Conservation (phyloP, 129 eudicot genomes). For the Escallonia rubra region DNA sequence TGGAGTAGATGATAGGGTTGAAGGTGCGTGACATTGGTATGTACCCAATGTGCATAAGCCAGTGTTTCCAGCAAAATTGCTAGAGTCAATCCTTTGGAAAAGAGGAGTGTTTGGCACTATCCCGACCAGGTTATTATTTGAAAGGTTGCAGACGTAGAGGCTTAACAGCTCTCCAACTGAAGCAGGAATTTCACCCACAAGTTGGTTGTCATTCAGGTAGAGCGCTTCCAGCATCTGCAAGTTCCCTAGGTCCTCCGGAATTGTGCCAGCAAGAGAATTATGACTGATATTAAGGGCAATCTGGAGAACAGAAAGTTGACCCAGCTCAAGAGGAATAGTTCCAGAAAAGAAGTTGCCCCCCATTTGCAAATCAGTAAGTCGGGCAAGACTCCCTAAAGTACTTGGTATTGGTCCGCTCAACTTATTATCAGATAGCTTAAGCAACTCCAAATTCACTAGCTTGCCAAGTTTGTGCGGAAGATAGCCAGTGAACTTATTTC, state of each 20-base stretch:
- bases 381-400: constrained; percentile 53
- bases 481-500: constrained; percentile 59
- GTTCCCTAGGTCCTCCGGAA: constrained; percentile 78
- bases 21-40: constrained; percentile 37
- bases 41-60: constrained; percentile 47
- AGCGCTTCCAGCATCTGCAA: constrained; percentile 74
- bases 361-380: constrained; percentile 87
- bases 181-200: constrained; percentile 71
- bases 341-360: constrained; percentile 87
- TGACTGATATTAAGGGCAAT: constrained; percentile 84
- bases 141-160: constrained; percentile 67
- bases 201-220: constrained; percentile 65
- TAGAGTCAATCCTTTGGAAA: constrained; percentile 61
- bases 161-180: constrained; percentile 61
- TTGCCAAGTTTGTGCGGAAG: constrained; percentile 63
- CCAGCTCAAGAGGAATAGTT: constrained; percentile 60
- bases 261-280: constrained; percentile 62
- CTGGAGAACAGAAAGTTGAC: constrained; percentile 69
- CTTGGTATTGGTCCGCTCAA: constrained; percentile 62
- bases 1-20: constrained; percentile 21
- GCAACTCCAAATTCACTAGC: constrained; percentile 66
- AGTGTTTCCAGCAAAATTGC: constrained; percentile 68
- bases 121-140: constrained; percentile 68
- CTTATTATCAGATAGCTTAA: constrained; percentile 75
- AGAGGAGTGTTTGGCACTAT: constrained; percentile 56